Evolutionary conservation across 116 monocot species (phyloP).

Genomic region (Dioscorea cayenensis): DNA sequence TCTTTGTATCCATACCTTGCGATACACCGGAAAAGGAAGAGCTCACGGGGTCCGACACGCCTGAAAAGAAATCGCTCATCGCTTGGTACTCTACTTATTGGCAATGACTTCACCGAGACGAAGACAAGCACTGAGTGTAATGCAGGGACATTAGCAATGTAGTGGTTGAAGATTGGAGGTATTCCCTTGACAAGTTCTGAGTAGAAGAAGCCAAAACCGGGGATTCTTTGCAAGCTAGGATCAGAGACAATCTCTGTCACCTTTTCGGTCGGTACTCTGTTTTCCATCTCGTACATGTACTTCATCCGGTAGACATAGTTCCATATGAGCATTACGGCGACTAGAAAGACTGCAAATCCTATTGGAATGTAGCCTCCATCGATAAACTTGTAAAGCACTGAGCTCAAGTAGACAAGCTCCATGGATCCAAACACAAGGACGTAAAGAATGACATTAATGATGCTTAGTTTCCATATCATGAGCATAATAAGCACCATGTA

Average conservation of each 20-base stretch:
- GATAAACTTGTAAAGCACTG: slow-evolving; percentile 27
- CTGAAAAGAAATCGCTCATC: slow-evolving; percentile 12
- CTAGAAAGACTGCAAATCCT: slow-evolving; percentile 7
- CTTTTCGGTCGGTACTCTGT: background rate
- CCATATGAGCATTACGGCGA: slow-evolving; percentile 20
- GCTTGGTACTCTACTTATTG: slow-evolving; percentile 10
- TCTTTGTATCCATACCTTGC: slow-evolving; percentile 17
- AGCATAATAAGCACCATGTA: slow-evolving; percentile 24
- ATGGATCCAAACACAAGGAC: slow-evolving; percentile 4
- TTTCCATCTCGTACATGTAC: slow-evolving; percentile 12
- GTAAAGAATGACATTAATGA: slow-evolving; percentile 5
- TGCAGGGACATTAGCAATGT: slow-evolving; percentile 24
- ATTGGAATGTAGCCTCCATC: slow-evolving; percentile 28
- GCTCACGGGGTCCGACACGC: slow-evolving; percentile 8
- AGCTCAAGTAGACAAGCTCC: slow-evolving; percentile 22
- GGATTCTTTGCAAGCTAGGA: background rate
- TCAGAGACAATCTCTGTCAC: background rate
- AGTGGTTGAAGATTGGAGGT: slow-evolving; percentile 19
- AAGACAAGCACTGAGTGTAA: slow-evolving; percentile 19
- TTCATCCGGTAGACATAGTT: slow-evolving; percentile 20
- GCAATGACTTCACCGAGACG: slow-evolving; percentile 25
- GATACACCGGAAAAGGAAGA: slow-evolving; percentile 17
- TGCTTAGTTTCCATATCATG: slow-evolving; percentile 28
- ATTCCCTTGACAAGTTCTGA: slow-evolving; percentile 16
- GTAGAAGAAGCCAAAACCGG: slow-evolving; percentile 21